These are phyloP conservation scores for Ganoderma lingzhi DNA, from an alignment of 1,284 basidiomycete species.

Conservation along the genomic window DNA sequence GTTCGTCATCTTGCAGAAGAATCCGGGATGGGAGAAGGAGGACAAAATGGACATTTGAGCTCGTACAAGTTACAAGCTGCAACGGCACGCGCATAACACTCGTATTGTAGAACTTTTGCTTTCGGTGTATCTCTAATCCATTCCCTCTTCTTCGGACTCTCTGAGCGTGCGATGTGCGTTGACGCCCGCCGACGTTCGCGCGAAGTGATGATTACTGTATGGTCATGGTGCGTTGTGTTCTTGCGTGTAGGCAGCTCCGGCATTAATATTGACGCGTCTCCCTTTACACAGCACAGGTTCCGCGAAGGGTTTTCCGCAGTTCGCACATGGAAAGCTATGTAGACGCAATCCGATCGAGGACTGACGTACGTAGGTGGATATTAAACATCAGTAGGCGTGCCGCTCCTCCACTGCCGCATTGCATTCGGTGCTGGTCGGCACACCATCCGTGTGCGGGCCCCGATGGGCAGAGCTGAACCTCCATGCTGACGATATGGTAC, in stretches of 20 bases:
- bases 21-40: slow-evolving; percentile 84
- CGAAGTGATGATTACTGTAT: not conserved
- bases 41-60: slow-evolving; percentile 82
- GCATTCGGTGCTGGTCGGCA: not conserved
- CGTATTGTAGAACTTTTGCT: slow-evolving; percentile 34
- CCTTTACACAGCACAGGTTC: not conserved
- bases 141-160: slow-evolving; percentile 10
- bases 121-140: slow-evolving; percentile 32
- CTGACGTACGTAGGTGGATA: not conserved
- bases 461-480: no score
- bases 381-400: not conserved
- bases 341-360: not conserved
- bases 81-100: slow-evolving; percentile 11
- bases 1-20: slow-evolving; percentile 89
- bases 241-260: not conserved
- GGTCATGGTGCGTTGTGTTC: not conserved
- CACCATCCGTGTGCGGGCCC: no score
- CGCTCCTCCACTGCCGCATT: not conserved
- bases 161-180: not conserved
- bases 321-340: not conserved
- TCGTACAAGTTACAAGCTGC: not conserved
- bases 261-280: not conserved
- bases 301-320: not conserved
- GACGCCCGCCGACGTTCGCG: no score
- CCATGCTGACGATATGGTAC: no score